These are phyloP conservation scores for Annulohypoxylon moriforme DNA, from an alignment of 495 filamentous ascomycete species.

Conservation along the genomic window DNA sequence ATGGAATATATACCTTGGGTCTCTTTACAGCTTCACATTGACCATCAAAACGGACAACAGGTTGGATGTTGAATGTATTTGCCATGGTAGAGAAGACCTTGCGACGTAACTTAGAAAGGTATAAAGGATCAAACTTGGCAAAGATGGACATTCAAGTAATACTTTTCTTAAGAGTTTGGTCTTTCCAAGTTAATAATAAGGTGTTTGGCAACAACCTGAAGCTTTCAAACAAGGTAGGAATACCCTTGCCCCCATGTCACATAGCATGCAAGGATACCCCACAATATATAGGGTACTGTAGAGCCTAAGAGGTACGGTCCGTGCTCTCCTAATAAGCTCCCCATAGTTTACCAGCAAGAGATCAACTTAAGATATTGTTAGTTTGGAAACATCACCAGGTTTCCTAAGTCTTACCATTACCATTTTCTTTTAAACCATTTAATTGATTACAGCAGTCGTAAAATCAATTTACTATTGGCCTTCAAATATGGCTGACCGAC, in stretches of 20 bases:
- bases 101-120: too few species aligned
- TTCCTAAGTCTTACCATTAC: not conserved
- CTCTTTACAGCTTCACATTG: conserved; percentile 72
- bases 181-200: not conserved
- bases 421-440: not conserved
- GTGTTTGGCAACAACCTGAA: not conserved
- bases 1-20: conserved; percentile 66
- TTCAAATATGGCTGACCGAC: conserved; percentile 45
- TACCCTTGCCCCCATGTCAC: not conserved
- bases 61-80: conserved; percentile 69
- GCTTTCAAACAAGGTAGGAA: conserved; percentile 1
- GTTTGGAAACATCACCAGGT: not conserved
- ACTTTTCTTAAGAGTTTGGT: not conserved
- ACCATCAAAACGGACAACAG: conserved; percentile 68
- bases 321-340: too few species aligned
- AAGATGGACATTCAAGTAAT: not conserved
- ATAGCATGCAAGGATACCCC: conserved; percentile 30
- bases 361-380: not conserved
- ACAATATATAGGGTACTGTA: too few species aligned
- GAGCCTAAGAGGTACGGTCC: too few species aligned
- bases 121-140: not conserved
- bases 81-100: conserved; percentile 40
- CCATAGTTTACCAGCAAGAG: too few species aligned
- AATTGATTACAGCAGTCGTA: not conserved
- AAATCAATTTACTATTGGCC: not conserved